Base-by-base conservation (phyloP, 257 asterid genomes). In the Hygrophila difformis region DNA sequence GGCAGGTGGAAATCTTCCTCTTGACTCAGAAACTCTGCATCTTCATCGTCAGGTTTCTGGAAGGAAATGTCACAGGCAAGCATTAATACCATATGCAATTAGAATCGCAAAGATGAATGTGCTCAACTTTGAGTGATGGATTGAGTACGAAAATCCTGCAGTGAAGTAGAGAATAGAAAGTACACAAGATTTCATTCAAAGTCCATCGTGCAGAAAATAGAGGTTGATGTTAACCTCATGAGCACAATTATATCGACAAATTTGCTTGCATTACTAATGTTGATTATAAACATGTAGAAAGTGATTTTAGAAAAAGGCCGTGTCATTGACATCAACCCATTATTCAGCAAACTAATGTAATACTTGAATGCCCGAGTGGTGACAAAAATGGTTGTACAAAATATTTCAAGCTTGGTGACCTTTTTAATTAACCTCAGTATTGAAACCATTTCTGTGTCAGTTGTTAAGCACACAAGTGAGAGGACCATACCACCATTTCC, bases 1-100 rank as follows among this genome's bases (percentile, higher is more conserved):
- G 97, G 97, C 71, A 88, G 60, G 66, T 76, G 70, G 60, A 88
- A 88, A 22, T 88, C 95, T 64, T 84, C 94, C 72, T 88, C 91
- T 15, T 69, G 82, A 33, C 51, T 69, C 54, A 84, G 67, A 41
- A 88, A 57, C 38, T 81, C 95, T 2, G 69, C 21, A 2, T 79
- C 94, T 53, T 88, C 95, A 9, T 81, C 94, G 42, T 88, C 97
- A 31, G 93, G 79, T 66, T 79, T 75, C 97, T 88, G 83, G 55
- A 60, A 66, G 8, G 8, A 26, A 26, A 26, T 26, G 8, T 3
- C 4, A 26, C 31, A 26, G 4, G 31, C 31, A 26, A 23, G 22
- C 51, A 35, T 45, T 44, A 19, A 33, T n/a, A n/a, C n/a, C n/a
- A n/a, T n/a, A n/a, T n/a, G n/a, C n/a, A n/a, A n/a, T n/a, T n/a